A percentile compares a stretch with the other conserved stretches of the same genome.
These are phyloP conservation scores for Dimocarpus longan DNA, from an alignment of 345 rosid genomes.

Conservation along the genomic window DNA sequence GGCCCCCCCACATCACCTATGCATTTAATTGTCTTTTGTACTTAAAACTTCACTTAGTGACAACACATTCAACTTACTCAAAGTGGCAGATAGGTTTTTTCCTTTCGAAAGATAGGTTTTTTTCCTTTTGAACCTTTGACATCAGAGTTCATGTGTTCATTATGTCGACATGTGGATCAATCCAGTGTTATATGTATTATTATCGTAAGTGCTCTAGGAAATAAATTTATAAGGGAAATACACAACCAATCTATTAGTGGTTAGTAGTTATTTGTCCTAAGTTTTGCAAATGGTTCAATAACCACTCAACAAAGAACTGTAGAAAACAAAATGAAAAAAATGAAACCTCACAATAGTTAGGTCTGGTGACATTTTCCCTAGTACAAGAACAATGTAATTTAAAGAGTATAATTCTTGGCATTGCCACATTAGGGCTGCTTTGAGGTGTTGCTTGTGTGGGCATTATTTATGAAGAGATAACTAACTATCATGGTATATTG, in stretches of 20 bases:
- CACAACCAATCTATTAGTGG: too few species aligned
- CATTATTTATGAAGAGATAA: slow-evolving; percentile 1
- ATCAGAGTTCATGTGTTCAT: background rate
- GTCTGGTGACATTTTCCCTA: too few species aligned
- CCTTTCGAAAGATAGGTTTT: too few species aligned
- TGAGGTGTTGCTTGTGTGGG: background rate
- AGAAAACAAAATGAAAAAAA: too few species aligned
- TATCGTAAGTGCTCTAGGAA: background rate
- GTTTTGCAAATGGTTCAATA: too few species aligned
- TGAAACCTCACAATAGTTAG: too few species aligned
- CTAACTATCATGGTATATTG: background rate
- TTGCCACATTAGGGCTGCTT: background rate
- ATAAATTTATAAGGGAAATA: background rate
- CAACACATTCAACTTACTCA: background rate
- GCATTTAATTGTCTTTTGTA: background rate
- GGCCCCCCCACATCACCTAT: background rate
- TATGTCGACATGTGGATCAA: background rate
- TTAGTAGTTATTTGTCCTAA: too few species aligned
- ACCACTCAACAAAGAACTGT: too few species aligned
- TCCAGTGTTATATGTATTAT: background rate
- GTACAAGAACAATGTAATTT: too few species aligned
- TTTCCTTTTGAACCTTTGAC: background rate
- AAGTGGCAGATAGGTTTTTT: background rate
- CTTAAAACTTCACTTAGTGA: background rate
- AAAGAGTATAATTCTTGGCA: too few species aligned